phyloP scores from a whole-genome alignment of 2,329 filamentous ascomycete species.

The Lachnellula cervina region DNA sequence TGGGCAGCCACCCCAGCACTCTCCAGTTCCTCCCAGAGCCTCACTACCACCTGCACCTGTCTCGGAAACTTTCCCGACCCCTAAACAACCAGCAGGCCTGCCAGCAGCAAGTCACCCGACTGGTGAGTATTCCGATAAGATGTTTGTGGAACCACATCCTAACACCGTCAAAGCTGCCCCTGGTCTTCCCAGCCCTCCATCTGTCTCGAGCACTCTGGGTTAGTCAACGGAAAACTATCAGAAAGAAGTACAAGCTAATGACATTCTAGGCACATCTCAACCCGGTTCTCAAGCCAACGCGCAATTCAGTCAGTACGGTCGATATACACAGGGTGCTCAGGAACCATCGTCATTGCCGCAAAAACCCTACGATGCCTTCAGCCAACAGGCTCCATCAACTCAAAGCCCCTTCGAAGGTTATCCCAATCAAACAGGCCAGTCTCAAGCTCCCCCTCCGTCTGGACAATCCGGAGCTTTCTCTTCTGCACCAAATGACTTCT shows the following conservation, averaged over 20 bases:
- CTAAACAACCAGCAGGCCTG: conserved; percentile 40
- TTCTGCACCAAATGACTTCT: conserved; percentile 73
- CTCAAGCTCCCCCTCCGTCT: conserved; percentile 43
- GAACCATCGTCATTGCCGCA: conserved; percentile 59
- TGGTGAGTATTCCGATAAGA: conserved; percentile 33
- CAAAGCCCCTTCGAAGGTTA: conserved; percentile 59
- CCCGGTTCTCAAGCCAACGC: conserved; percentile 28
- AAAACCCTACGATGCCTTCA: conserved; percentile 86
- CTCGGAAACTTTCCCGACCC: conserved; percentile 51
- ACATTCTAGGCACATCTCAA: conserved; percentile 18
- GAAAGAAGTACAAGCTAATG: not conserved
- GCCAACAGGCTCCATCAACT: conserved; percentile 60
- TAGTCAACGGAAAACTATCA: conserved; percentile 16
- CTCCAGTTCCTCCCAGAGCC: conserved; percentile 79
- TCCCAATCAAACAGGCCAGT: conserved; percentile 54
- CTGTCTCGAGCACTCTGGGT: conserved; percentile 35
- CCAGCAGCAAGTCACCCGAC: conserved; percentile 44
- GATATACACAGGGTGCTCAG: conserved; percentile 60
- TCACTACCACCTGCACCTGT: conserved; percentile 70
- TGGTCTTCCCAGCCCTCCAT: conserved; percentile 33
- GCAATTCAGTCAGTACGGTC: conserved; percentile 60
- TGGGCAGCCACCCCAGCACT: conserved; percentile 87
- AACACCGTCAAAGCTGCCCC: conserved; percentile 24
- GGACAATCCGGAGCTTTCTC: conserved; percentile 60
- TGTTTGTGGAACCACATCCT: conserved; percentile 5